Evolutionary conservation across 371 early-diverging fungal genomes (phyloP), one percentile per base, ranked within the genome.

Genomic region (Choanephora cucurbitarum): DNA sequence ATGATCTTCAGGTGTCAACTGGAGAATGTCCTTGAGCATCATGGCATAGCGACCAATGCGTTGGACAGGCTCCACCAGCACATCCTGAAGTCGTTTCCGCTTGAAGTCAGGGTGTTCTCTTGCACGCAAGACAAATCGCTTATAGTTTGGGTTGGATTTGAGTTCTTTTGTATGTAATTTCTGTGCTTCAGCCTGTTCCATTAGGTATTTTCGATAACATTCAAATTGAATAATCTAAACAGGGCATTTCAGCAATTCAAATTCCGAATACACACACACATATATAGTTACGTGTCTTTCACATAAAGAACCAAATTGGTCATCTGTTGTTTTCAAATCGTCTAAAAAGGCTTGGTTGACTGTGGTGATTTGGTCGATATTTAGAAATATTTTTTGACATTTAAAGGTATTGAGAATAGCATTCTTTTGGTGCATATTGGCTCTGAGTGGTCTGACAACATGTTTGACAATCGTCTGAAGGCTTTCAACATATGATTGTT

Each of bases 231-330:
- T 55, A 46, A 75, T 70, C 75, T 74, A 50, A 48, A 64, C 44
- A 51, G 52, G 24, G 51, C 14, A 14, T 44, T 9, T n/a, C n/a
- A 49, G 34, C 34, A 24, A 15, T 34, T 21, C 14, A 13, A 39
- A 41, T 50, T 19, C 18, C 7, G 28, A 22, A 52, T n/a, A n/a
- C n/a, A n/a, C n/a, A n/a, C n/a, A n/a, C n/a, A n/a, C n/a, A n/a
- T n/a, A n/a, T n/a, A n/a, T n/a, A n/a, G n/a, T 67, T 76, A 79
- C 79, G 64, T 79, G 72, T 37, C 58, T 61, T 39, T 59, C 55
- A 51, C 79, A 79, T 23, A 76, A 55, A 23, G 52, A 55, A 32
- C 79, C 79, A 69, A 79, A 76, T 15, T 43, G 50, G 9, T 31
- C 24, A 24, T 44, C 24, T n/a, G 15, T 22, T 21, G 47, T 17